These are phyloP conservation scores for Neurospora crassa DNA, from an alignment of 2,329 filamentous ascomycete genomes.

Conservation along the genomic window DNA sequence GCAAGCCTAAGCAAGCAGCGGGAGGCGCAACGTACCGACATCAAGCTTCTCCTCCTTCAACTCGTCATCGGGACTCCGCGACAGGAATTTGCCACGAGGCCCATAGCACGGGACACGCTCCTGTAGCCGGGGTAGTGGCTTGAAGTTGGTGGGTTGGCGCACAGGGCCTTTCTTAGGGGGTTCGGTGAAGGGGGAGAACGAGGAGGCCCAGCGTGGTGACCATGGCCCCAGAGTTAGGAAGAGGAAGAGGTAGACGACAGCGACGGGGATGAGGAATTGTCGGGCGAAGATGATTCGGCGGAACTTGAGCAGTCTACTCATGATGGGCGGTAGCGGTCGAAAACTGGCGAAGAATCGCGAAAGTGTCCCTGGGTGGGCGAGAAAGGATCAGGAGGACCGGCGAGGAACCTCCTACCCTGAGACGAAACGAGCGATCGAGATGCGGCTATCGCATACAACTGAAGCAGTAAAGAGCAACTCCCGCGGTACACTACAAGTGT, in stretches of 20 bases:
- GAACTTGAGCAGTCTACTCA: background rate
- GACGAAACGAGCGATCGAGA: background rate
- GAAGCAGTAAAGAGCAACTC: background rate
- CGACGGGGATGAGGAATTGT: background rate
- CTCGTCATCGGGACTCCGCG: conserved; percentile 20
- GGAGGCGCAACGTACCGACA: conserved; percentile 10
- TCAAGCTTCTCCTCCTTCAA: conserved; percentile 15
- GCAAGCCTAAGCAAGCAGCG: background rate
- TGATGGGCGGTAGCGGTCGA: background rate
- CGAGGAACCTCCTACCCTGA: background rate
- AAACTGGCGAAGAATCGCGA: background rate
- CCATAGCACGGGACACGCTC: conserved; percentile 19
- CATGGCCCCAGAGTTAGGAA: background rate
- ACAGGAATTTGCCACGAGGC: conserved; percentile 18
- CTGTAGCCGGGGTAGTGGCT: conserved; percentile 13
- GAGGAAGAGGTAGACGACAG: background rate
- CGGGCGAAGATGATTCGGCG: background rate
- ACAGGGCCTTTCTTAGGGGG: conserved; percentile 2
- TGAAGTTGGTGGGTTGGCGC: conserved; percentile 16
- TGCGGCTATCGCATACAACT: background rate
- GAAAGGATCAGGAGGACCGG: background rate
- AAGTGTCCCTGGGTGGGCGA: background rate
- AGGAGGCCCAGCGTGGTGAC: conserved; percentile 3
- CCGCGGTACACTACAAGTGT: background rate
- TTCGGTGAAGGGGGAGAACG: conserved; percentile 4